Conservation (phyloP, 2,329 filamentous ascomycete genomes). For the Cadophora luteo-olivacea region DNA sequence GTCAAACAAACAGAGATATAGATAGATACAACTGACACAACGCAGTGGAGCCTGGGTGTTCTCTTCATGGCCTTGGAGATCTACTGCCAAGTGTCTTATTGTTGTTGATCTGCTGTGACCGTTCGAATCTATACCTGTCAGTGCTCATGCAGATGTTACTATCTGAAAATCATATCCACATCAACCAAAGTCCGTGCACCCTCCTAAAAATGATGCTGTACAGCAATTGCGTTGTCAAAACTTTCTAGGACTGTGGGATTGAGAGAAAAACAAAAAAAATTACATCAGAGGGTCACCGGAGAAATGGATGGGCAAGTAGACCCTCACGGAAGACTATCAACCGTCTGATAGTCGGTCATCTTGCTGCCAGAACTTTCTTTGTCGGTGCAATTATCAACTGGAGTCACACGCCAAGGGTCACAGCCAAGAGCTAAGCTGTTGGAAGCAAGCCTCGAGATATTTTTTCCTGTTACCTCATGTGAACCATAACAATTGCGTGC, state of each 20-base stretch:
- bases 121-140: background rate
- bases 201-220: background rate
- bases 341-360: slow-evolving; percentile 4
- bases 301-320: background rate
- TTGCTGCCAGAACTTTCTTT: background rate
- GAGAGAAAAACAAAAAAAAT: background rate
- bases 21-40: slow-evolving; percentile 17
- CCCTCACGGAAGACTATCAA: background rate
- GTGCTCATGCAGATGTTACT: background rate
- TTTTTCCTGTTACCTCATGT: slow-evolving; percentile 29
- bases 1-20: slow-evolving; percentile 19
- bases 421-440: slow-evolving; percentile 19
- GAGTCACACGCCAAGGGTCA: slow-evolving; percentile 20
- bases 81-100: background rate
- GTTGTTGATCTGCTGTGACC: background rate
- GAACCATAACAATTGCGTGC: slow-evolving; percentile 21
- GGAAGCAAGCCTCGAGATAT: slow-evolving; percentile 15
- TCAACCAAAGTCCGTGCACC: background rate
- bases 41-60: background rate
- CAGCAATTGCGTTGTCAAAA: background rate
- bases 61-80: slow-evolving; percentile 11
- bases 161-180: background rate
- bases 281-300: slow-evolving; percentile 1
- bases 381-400: background rate
- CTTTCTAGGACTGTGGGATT: background rate